Percentiles rank a stretch among this genome's conserved stretches.
Evolutionary conservation across 768 basidiomycete species (phyloP).

Genomic region (Cyclocybe cylindracea): DNA sequence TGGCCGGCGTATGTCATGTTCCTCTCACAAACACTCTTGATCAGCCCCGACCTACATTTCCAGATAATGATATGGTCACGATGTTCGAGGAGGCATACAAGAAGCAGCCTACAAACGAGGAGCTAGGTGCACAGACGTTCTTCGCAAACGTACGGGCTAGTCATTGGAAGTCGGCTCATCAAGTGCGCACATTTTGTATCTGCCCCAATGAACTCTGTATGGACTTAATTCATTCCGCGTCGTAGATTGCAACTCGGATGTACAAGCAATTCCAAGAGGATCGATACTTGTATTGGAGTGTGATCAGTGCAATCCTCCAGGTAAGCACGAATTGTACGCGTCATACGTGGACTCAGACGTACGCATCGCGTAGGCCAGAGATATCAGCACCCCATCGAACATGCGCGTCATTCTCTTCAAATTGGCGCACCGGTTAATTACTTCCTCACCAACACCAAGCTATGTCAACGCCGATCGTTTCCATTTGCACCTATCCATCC

Average conservation of each 20-base stretch:
- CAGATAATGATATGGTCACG: constrained; percentile 74
- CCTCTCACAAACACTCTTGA: background rate
- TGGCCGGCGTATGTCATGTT: constrained; percentile 54
- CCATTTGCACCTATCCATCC: constrained; percentile 70
- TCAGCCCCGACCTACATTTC: background rate
- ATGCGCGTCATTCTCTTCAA: constrained; percentile 74
- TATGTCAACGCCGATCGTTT: constrained; percentile 74
- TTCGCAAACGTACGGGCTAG: constrained; percentile 79
- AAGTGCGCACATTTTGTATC: constrained; percentile 40
- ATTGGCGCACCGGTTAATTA: constrained; percentile 74
- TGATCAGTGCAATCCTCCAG: constrained; percentile 80
- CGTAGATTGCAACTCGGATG: constrained; percentile 77
- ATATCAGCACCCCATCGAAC: constrained; percentile 55
- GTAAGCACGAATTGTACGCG: constrained; percentile 31
- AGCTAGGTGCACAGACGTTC: constrained; percentile 82
- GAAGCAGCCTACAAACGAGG: constrained; percentile 78
- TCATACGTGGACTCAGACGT: background rate
- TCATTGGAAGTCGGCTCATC: constrained; percentile 87
- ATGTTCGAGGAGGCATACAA: constrained; percentile 91
- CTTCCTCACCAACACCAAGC: constrained; percentile 62
- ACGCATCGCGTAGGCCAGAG: constrained; percentile 58
- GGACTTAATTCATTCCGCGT: constrained; percentile 8
- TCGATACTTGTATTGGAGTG: constrained; percentile 81
- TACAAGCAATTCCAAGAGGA: constrained; percentile 84
- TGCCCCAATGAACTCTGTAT: background rate